A percentile compares a stretch with the other conserved stretches of the same genome.
phyloP scores from a whole-genome alignment of 2,329 filamentous ascomycete species.

The Colletotrichum sp. region DNA sequence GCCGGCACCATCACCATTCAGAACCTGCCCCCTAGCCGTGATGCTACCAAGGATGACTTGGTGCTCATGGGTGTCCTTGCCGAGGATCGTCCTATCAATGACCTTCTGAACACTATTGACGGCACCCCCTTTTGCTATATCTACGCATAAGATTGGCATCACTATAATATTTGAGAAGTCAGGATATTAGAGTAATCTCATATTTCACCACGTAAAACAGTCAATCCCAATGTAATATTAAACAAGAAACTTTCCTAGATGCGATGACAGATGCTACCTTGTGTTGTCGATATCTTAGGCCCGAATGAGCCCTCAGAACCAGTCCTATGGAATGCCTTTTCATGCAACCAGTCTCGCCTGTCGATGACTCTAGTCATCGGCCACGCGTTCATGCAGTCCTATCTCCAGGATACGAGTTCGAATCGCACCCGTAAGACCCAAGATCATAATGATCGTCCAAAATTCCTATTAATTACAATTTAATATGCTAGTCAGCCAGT shows the following conservation, averaged over 20 bases:
- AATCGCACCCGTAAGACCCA: too few species aligned
- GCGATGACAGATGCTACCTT: too few species aligned
- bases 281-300: too few species aligned
- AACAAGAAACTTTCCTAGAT: too few species aligned
- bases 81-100: conserved; percentile 30
- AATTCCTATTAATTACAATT: too few species aligned
- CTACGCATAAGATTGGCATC: conserved; percentile 14
- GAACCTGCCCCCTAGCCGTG: conserved; percentile 25
- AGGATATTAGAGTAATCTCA: accelerated
- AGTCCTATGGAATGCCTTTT: not conserved
- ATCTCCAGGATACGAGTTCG: too few species aligned
- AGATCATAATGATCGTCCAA: too few species aligned
- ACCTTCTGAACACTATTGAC: conserved; percentile 34
- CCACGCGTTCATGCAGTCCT: not conserved
- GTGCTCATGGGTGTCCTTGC: conserved; percentile 31
- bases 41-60: conserved; percentile 27
- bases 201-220: accelerated
- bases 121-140: conserved; percentile 39
- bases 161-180: too few species aligned
- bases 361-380: too few species aligned
- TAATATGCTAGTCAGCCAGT: too few species aligned
- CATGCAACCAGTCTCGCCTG: not conserved
- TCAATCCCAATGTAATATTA: too few species aligned
- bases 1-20: conserved; percentile 25
- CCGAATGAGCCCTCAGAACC: not conserved